phyloP scores from a whole-genome alignment of 2,329 filamentous ascomycete genomes.

The Ophiostoma himal-ulmi region DNA sequence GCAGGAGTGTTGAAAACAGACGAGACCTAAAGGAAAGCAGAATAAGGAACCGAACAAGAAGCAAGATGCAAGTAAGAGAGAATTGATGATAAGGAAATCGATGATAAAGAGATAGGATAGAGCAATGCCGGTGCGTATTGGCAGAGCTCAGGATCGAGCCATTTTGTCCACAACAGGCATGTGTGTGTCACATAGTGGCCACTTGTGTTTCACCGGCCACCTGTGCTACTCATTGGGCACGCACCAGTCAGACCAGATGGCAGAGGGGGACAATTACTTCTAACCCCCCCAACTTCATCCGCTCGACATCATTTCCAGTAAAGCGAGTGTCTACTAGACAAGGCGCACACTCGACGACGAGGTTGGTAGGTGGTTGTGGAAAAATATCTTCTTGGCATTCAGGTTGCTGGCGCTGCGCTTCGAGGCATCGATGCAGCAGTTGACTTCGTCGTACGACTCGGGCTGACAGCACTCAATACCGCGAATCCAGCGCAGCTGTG shows the following conservation, averaged over 20 bases:
- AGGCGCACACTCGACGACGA: neutral
- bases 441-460: conserved; percentile 61
- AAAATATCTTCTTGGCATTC: conserved; percentile 37
- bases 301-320: neutral
- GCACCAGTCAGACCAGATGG: neutral
- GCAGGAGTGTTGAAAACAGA: conserved; percentile 3
- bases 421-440: conserved; percentile 54
- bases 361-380: conserved; percentile 3
- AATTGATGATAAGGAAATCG: too few species aligned
- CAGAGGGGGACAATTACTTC: neutral
- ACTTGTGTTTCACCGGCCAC: neutral
- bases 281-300: neutral
- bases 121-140: neutral
- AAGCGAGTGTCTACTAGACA: neutral
- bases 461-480: conserved; percentile 72
- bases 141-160: neutral
- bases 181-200: neutral
- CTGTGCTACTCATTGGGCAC: neutral
- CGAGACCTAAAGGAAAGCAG: neutral
- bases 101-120: neutral
- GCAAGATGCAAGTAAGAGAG: neutral
- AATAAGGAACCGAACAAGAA: neutral
- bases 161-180: neutral
- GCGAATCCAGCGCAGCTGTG: conserved; percentile 67
- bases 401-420: conserved; percentile 50